phyloP scores from a whole-genome alignment of 768 basidiomycete species.

The Pleurotus pulmonarius region DNA sequence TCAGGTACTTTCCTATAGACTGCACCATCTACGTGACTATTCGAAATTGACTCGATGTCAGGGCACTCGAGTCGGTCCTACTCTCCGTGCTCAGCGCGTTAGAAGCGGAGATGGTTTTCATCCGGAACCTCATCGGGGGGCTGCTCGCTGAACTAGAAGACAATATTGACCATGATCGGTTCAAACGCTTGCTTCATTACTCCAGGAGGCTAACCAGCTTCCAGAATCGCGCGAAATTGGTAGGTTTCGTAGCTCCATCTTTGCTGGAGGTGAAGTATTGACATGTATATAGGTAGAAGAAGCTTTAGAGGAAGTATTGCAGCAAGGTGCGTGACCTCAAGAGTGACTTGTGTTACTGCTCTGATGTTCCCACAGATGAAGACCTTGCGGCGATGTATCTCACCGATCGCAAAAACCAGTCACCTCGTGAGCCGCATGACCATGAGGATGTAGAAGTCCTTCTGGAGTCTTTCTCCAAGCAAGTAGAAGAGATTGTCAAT shows the following conservation, averaged over 20 bases:
- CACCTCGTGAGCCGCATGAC: conserved; percentile 62
- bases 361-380: conserved; percentile 56
- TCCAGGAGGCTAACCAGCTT: conserved; percentile 85
- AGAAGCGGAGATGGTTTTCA: conserved; percentile 95
- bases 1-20: conserved; percentile 49
- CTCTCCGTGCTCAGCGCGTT: conserved; percentile 89
- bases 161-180: conserved; percentile 92
- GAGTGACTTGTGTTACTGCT: background rate
- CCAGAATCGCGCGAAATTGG: conserved; percentile 85
- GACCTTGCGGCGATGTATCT: conserved; percentile 96
- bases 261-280: background rate
- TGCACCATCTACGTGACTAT: background rate
- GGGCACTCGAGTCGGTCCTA: conserved; percentile 90
- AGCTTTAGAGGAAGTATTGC: conserved; percentile 87
- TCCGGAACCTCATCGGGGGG: conserved; percentile 85
- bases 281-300: conserved; percentile 64
- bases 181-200: conserved; percentile 89
- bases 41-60: conserved; percentile 27
- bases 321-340: conserved; percentile 57
- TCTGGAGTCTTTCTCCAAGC: conserved; percentile 93
- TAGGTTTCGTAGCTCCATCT: conserved; percentile 25
- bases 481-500: conserved; percentile 94
- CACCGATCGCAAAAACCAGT: conserved; percentile 71
- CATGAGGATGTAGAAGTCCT: conserved; percentile 93
- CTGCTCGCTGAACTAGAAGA: conserved; percentile 91